These are phyloP conservation scores for Xylaria sp. DNA, from an alignment of 2,329 filamentous ascomycete species.

Conservation along the genomic window DNA sequence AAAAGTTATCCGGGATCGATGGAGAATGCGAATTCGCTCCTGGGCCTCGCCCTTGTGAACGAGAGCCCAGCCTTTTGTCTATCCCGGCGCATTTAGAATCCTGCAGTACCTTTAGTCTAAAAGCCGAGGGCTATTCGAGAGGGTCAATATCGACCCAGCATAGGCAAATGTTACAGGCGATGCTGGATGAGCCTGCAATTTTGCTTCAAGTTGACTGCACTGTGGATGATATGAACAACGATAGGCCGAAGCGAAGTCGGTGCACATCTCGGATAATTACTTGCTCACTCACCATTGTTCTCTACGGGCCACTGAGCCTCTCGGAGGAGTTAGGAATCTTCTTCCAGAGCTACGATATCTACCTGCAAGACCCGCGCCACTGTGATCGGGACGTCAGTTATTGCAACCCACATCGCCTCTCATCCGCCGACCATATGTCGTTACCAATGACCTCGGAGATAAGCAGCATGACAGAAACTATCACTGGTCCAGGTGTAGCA, in stretches of 20 bases:
- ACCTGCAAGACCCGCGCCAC: constrained; percentile 51
- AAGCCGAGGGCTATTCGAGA: not conserved
- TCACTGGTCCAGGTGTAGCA: too few species aligned
- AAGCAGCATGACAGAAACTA: too few species aligned
- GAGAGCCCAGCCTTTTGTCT: not conserved
- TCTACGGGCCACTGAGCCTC: constrained; percentile 20
- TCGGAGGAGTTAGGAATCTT: constrained; percentile 48
- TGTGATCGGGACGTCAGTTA: constrained; percentile 49
- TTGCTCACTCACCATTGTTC: constrained; percentile 44
- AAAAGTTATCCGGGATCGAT: too few species aligned
- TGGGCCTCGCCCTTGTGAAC: not conserved
- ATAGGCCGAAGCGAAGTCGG: constrained; percentile 18
- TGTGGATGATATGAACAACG: constrained; percentile 2
- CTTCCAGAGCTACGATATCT: constrained; percentile 41
- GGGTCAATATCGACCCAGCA: constrained; percentile 6
- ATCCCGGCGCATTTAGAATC: constrained; percentile 8
- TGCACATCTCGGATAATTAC: constrained; percentile 14
- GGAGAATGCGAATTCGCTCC: too few species aligned
- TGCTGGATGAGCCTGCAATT: constrained; percentile 6
- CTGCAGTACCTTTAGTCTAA: not conserved
- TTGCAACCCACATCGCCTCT: constrained; percentile 53
- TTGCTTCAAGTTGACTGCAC: constrained; percentile 12
- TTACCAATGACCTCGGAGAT: not conserved
- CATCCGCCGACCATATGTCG: constrained; percentile 39
- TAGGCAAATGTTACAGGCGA: constrained; percentile 20